These are phyloP conservation scores for Alternaria consortialis DNA, from an alignment of 2,329 filamentous ascomycete species.

Conservation along the genomic window DNA sequence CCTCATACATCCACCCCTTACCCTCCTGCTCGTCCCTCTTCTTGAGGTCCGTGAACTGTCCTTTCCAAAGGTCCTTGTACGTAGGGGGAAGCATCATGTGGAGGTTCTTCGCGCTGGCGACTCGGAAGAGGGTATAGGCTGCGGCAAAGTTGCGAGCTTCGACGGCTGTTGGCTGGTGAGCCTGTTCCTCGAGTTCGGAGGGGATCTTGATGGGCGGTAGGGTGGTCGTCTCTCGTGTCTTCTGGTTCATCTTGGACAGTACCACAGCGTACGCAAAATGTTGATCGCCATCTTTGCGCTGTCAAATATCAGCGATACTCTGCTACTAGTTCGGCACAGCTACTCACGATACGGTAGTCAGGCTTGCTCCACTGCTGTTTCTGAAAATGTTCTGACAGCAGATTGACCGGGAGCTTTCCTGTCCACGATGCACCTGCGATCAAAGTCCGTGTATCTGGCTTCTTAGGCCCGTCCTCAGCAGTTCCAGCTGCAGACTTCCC, in stretches of 20 bases:
- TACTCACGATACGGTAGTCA: slow-evolving; percentile 79
- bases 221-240: slow-evolving; percentile 78
- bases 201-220: slow-evolving; percentile 87
- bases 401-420: slow-evolving; percentile 91
- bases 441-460: slow-evolving; percentile 73
- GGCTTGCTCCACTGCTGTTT: slow-evolving; percentile 96
- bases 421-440: slow-evolving; percentile 98
- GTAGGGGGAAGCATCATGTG: slow-evolving; percentile 93
- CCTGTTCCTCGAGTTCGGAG: slow-evolving; percentile 76
- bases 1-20: slow-evolving; percentile 89
- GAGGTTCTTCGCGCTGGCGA: slow-evolving; percentile 95
- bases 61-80: slow-evolving; percentile 90
- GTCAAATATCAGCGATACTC: not conserved
- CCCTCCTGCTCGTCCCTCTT: slow-evolving; percentile 79
- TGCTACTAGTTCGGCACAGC: not conserved
- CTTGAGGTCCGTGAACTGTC: slow-evolving; percentile 83
- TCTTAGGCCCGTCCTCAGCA: slow-evolving; percentile 60
- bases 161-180: slow-evolving; percentile 78
- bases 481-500: slow-evolving; percentile 39
- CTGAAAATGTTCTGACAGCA: slow-evolving; percentile 93
- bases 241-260: slow-evolving; percentile 75
- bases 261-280: slow-evolving; percentile 80
- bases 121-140: slow-evolving; percentile 87
- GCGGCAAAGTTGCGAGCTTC: slow-evolving; percentile 95
- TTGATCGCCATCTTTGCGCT: slow-evolving; percentile 77